phyloP scores from a whole-genome alignment of 2,329 filamentous ascomycete genomes.

The Botrytis fabae region DNA sequence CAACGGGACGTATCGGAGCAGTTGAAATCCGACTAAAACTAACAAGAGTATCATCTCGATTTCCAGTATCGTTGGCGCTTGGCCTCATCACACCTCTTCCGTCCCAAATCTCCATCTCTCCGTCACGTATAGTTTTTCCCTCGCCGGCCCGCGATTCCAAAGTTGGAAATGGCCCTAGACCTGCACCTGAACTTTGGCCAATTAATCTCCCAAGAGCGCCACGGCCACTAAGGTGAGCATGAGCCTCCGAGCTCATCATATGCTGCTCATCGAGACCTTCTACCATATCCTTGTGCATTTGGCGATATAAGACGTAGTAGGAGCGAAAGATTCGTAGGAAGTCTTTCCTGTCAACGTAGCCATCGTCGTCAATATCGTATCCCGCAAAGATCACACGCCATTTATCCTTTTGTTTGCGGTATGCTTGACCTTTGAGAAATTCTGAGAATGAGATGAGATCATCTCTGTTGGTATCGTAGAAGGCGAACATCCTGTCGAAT shows the following conservation, averaged over 20 bases:
- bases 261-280: constrained; percentile 76
- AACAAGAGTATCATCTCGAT: constrained; percentile 61
- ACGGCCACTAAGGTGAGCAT: constrained; percentile 72
- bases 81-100: constrained; percentile 60
- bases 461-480: constrained; percentile 90
- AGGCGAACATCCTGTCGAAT: constrained; percentile 94
- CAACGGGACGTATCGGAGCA: not conserved
- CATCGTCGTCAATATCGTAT: constrained; percentile 88
- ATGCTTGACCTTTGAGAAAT: constrained; percentile 80
- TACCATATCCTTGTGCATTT: constrained; percentile 82
- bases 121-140: constrained; percentile 67
- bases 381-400: constrained; percentile 77
- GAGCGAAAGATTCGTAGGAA: constrained; percentile 90
- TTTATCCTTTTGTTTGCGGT: constrained; percentile 66
- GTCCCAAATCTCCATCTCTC: constrained; percentile 64
- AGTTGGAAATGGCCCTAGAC: constrained; percentile 53
- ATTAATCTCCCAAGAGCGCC: constrained; percentile 63
- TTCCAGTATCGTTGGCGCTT: constrained; percentile 59
- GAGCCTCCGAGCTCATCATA: constrained; percentile 71
- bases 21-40: constrained; percentile 24
- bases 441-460: constrained; percentile 90
- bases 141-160: constrained; percentile 58
- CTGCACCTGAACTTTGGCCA: constrained; percentile 49
- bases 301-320: constrained; percentile 87
- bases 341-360: constrained; percentile 80